Base-by-base conservation (phyloP, 2,329 filamentous ascomycete species). In the Pezicula rhizophila region DNA sequence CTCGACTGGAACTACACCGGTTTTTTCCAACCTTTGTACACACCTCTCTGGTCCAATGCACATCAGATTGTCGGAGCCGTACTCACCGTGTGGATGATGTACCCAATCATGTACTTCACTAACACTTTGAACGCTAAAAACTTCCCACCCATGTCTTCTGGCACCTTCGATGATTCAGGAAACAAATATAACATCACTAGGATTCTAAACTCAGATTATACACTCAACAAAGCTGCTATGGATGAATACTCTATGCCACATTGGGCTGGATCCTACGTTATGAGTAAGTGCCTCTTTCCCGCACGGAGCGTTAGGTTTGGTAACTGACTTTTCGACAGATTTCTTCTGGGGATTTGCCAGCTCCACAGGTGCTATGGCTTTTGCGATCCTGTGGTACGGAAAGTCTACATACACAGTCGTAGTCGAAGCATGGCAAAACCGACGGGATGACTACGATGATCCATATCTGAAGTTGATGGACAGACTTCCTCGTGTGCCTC, bases 1-100 rank as follows among this genome's bases (percentile, higher is more conserved):
- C 50, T 66, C 14, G 63, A 66, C 25, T 47, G 49, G 49, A 51
- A 51, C 35, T 48, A 48, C 18, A 31, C 47, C 28, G 12, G 23
- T 34, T 55, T 51, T 45, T 48, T 25, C 25, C 61, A 55, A n/a
- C 53, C 82, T 2, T 66, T 86, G 37, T 82, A 87, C 42, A 78
- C 82, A 1, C 84, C 85, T 5, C 87, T 83, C 79, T 79, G 84
- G 61, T 85, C 83, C 10, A 87, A 87, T 54, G 82, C 80, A 52
- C 89, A 89, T 60, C 86, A 82, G 0, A 64, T 86, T 37, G 78
- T 86, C 82, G 50, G 50, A 26, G 45, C 45, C 20, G 42, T 52
- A 39, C 34, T 48, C 7, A 23, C 46, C 2, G 49, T 48, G n/a
- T 52, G 50, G 50, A 37, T 46, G 12, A 41, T 52, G 10, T 47